These are phyloP conservation scores for Trichoderma gamsii DNA, from an alignment of 495 filamentous ascomycete species.

Conservation along the genomic window DNA sequence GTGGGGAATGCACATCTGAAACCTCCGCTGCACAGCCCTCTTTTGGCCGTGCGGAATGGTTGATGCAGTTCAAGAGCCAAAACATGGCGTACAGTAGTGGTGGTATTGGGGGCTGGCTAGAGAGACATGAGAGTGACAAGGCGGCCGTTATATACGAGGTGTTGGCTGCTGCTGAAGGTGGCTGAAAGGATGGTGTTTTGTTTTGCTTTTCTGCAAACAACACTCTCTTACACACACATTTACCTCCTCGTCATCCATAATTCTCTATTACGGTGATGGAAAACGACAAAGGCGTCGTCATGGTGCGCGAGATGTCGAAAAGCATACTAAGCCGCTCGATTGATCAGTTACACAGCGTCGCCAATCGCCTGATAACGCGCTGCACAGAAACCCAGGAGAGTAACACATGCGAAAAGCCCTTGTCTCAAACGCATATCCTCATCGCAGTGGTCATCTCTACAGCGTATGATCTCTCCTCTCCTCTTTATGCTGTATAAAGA, in stretches of 20 bases:
- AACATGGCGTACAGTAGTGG: neutral
- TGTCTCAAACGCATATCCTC: neutral
- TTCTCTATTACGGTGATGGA: neutral
- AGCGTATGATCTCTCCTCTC: neutral
- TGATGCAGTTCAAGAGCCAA: neutral
- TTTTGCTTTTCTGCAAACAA: neutral
- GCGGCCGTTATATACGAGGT: neutral
- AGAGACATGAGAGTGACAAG: neutral
- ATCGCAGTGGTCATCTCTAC: neutral
- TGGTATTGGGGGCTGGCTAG: neutral
- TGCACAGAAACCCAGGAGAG: constrained; percentile 1
- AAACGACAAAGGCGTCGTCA: neutral
- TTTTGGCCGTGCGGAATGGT: neutral
- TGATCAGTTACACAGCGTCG: neutral
- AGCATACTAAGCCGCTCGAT: neutral
- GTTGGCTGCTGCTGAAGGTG: neutral
- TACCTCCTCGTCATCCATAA: neutral
- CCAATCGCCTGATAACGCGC: neutral
- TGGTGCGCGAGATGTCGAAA: neutral
- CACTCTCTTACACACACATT: neutral
- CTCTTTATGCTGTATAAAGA: neutral
- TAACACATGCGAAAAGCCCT: constrained; percentile 7
- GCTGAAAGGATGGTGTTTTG: neutral
- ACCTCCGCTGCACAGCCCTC: constrained; percentile 9
- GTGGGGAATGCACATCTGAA: constrained; percentile 11